Conservation (phyloP, 2,329 filamentous ascomycete genomes). For the Leptographium galeiforme region DNA sequence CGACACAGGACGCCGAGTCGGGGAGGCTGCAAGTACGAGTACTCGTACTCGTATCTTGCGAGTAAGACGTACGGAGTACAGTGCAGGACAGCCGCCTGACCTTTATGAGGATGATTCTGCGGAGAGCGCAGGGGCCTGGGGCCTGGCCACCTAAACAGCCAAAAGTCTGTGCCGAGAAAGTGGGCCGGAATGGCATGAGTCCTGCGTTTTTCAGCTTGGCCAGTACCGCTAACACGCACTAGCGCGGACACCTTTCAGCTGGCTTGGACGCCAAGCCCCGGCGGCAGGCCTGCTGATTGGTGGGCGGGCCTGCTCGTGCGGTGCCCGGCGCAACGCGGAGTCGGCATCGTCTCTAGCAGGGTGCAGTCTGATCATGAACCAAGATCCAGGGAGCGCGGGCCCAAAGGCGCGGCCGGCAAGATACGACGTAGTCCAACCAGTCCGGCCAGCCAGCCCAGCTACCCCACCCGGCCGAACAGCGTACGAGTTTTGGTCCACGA, state of each 20-base stretch:
- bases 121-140: background rate
- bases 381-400: too few relatives aligned
- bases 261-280: conserved; percentile 3
- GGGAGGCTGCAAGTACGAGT: too few relatives aligned
- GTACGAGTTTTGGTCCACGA: background rate
- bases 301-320: background rate
- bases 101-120: too few relatives aligned
- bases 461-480: background rate
- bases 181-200: background rate
- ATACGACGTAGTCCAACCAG: background rate
- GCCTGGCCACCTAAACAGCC: too few relatives aligned
- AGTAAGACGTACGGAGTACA: too few relatives aligned
- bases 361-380: too few relatives aligned
- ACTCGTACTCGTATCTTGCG: too few relatives aligned
- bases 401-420: too few relatives aligned
- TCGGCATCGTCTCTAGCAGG: background rate
- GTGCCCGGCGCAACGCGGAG: background rate
- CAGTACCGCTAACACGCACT: conserved; percentile 4
- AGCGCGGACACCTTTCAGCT: conserved; percentile 8
- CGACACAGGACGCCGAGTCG: too few relatives aligned
- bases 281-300: conserved; percentile 4
- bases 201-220: conserved; percentile 7
- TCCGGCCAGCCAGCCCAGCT: background rate
- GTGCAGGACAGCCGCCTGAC: too few relatives aligned
- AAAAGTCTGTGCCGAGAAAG: conserved; percentile 5